A percentile compares a stretch with the other conserved stretches of the same genome.
Evolutionary conservation across 129 eudicot species (phyloP).

Genomic region (Silybum marianum): DNA sequence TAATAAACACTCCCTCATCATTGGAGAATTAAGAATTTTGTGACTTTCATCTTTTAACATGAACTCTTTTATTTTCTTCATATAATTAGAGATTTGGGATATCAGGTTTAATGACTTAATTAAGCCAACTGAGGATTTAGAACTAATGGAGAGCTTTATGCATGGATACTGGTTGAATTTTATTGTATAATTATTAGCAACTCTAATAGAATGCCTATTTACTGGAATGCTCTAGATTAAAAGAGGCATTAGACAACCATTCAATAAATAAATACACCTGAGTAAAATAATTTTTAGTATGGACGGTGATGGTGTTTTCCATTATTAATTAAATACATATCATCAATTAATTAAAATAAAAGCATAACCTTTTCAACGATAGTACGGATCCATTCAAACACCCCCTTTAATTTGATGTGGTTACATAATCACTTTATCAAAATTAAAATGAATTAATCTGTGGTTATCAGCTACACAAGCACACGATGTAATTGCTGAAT

Average conservation of each 20-base stretch:
- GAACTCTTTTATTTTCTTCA: not conserved
- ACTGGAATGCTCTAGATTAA: not conserved
- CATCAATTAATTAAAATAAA: not conserved
- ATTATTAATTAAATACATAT: not conserved
- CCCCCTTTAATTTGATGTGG: not conserved
- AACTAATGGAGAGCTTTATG: not conserved
- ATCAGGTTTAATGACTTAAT: not conserved
- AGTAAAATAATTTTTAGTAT: not conserved
- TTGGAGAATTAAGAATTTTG: not conserved
- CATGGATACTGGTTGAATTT: not conserved
- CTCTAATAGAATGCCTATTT: not conserved
- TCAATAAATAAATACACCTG: not conserved
- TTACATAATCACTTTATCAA: not conserved
- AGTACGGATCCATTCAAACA: not conserved
- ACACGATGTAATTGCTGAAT: slow-evolving; percentile 17
- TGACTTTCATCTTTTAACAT: not conserved
- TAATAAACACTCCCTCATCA: no score
- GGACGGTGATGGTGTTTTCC: slow-evolving; percentile 7
- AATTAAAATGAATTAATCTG: not conserved
- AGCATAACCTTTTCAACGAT: not conserved
- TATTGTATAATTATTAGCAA: not conserved
- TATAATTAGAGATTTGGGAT: not conserved
- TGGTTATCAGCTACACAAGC: slow-evolving; percentile 15
- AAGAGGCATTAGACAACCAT: not conserved
- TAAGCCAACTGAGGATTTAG: not conserved